Conservation (phyloP, 371 early-diverging fungal species). For the Sporodiniella umbellata region DNA sequence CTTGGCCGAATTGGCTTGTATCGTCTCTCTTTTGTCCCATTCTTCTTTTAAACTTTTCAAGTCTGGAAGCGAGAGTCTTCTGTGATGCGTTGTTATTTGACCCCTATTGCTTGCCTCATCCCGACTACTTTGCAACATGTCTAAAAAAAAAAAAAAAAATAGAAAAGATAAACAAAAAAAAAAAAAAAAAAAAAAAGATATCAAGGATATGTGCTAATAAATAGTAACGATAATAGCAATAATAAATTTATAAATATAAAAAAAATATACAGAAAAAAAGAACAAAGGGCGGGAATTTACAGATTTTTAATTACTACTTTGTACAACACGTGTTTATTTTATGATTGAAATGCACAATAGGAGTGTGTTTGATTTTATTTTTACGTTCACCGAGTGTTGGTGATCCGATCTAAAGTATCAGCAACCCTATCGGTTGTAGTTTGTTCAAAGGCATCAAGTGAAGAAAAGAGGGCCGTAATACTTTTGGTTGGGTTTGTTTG, state of each 20-base stretch:
- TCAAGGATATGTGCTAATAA: neutral
- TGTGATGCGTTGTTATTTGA: neutral
- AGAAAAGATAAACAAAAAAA: neutral
- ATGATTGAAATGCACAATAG: neutral
- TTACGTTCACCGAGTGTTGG: constrained; percentile 61
- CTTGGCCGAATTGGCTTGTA: constrained; percentile 15
- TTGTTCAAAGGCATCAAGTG: constrained; percentile 83
- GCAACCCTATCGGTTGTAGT: constrained; percentile 76
- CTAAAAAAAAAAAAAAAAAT: neutral
- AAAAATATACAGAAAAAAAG: neutral
- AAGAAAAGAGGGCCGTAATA: constrained; percentile 91
- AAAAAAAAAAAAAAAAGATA: constrained; percentile 4
- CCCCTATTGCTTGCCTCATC: neutral
- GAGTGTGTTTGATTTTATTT: neutral
- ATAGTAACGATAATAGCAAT: no score
- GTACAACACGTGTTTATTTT: neutral
- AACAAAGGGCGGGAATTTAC: neutral
- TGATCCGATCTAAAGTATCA: constrained; percentile 74
- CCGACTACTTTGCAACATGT: neutral
- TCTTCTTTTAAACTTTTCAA: constrained; percentile 28
- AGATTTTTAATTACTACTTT: neutral
- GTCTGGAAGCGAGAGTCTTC: constrained; percentile 39
- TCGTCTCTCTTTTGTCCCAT: constrained; percentile 26
- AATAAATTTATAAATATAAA: neutral
- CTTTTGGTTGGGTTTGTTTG: constrained; percentile 92